phyloP scores from a whole-genome alignment of 257 asterid species.

The Vinca minor region DNA sequence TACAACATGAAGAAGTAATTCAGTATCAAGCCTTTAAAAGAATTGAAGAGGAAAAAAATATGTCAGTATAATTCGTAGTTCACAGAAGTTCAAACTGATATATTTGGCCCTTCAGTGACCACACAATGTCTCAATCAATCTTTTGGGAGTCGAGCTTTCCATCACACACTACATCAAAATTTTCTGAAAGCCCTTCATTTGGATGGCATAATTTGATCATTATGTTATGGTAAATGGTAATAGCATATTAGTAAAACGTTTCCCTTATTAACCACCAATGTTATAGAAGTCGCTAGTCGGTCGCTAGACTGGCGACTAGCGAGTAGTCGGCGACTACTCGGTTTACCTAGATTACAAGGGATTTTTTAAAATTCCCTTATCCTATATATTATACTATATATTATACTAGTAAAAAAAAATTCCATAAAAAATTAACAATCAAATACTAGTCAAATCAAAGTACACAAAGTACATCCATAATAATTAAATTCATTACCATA shows the following conservation, averaged over 20 bases:
- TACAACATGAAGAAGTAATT: constrained; percentile 14
- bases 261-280: background rate
- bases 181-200: background rate
- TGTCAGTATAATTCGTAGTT: background rate
- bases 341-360: no score
- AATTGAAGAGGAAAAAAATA: background rate
- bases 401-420: no score
- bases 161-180: background rate
- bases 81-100: no score
- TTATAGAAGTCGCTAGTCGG: no score
- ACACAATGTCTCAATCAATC: background rate
- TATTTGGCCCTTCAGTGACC: background rate
- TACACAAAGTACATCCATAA: no score
- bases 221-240: background rate
- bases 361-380: no score
- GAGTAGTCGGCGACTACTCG: no score
- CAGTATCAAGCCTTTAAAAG: background rate
- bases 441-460: no score
- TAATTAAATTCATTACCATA: no score
- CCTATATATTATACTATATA: no score
- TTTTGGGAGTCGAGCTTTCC: background rate
- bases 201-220: background rate
- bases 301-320: no score
- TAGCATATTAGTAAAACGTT: background rate
- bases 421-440: no score